These are phyloP conservation scores for Yamadazyma dushanensis DNA, from an alignment of 1,139 yeast genomes.

Conservation along the genomic window DNA sequence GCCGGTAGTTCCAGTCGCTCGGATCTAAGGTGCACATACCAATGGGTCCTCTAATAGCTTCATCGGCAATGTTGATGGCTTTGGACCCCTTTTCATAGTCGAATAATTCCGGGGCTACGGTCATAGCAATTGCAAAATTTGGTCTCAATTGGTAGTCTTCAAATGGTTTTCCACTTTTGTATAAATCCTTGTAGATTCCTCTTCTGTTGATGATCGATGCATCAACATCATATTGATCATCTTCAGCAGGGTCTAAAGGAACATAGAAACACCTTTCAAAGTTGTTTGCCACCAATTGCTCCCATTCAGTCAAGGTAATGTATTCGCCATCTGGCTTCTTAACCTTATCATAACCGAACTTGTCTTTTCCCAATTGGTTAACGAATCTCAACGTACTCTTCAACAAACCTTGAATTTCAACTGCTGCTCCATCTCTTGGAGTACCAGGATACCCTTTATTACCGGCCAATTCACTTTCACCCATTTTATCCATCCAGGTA, in stretches of 20 bases:
- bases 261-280: conserved; percentile 80
- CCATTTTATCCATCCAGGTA: conserved; percentile 99
- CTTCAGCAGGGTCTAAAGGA: conserved; percentile 60
- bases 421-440: conserved; percentile 96
- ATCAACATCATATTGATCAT: conserved; percentile 59
- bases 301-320: conserved; percentile 67
- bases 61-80: conserved; percentile 73
- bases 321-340: conserved; percentile 54
- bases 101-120: conserved; percentile 91
- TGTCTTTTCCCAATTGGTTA: conserved; percentile 37
- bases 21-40: conserved; percentile 96
- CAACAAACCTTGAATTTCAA: conserved; percentile 86
- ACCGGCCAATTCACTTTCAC: conserved; percentile 83
- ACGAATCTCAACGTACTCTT: conserved; percentile 86
- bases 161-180: conserved; percentile 75
- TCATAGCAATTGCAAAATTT: conserved; percentile 89
- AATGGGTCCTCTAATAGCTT: conserved; percentile 75
- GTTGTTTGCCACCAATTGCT: conserved; percentile 60
- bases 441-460: conserved; percentile 93
- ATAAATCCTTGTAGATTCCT: conserved; percentile 90
- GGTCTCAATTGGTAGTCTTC: conserved; percentile 95
- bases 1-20: conserved; percentile 85
- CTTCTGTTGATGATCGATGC: conserved; percentile 73
- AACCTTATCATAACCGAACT: conserved; percentile 59
- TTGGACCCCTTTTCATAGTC: conserved; percentile 55